Percentiles rank a stretch among this genome's conserved stretches.
These are phyloP conservation scores for Leptomonas pyrrhocoris DNA, from an alignment of 208 protist species.

Conservation along the genomic window DNA sequence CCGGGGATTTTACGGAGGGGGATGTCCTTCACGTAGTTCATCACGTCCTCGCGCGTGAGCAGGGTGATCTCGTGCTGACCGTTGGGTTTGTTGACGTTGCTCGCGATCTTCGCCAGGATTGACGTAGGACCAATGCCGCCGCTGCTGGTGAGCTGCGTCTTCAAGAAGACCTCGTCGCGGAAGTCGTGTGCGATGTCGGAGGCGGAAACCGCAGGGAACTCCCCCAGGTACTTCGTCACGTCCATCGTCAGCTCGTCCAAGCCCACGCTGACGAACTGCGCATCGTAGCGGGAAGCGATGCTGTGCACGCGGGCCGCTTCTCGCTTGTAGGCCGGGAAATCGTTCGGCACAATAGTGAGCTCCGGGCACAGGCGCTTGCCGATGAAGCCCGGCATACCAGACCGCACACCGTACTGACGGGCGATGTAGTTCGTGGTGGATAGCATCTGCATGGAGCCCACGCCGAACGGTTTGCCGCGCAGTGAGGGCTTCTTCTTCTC, in stretches of 20 bases:
- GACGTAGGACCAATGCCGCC: slow-evolving; percentile 88
- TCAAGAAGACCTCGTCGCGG: slow-evolving; percentile 77
- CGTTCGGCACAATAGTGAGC: slow-evolving; percentile 83
- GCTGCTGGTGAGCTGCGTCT: slow-evolving; percentile 84
- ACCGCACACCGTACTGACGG: slow-evolving; percentile 94
- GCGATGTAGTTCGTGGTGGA: slow-evolving; percentile 96
- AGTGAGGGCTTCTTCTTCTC: slow-evolving; percentile 92
- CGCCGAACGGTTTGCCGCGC: slow-evolving; percentile 91
- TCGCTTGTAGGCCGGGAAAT: slow-evolving; percentile 82
- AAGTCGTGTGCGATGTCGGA: slow-evolving; percentile 72
- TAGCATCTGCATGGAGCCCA: slow-evolving; percentile 94
- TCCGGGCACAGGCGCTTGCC: slow-evolving; percentile 88
- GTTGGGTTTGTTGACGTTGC: slow-evolving; percentile 95
- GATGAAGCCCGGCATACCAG: slow-evolving; percentile 97
- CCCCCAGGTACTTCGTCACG: slow-evolving; percentile 69
- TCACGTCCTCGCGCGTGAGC: slow-evolving; percentile 74
- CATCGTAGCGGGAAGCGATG: slow-evolving; percentile 88
- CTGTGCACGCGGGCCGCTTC: slow-evolving; percentile 70
- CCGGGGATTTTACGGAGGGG: slow-evolving; percentile 81
- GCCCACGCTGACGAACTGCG: slow-evolving; percentile 77
- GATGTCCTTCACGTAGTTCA: slow-evolving; percentile 77
- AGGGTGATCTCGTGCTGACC: slow-evolving; percentile 91
- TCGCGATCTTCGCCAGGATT: slow-evolving; percentile 90
- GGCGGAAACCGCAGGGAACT: slow-evolving; percentile 52
- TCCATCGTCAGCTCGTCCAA: slow-evolving; percentile 92